phyloP scores from a whole-genome alignment of 495 filamentous ascomycete species.

The Lophium mytilinum region DNA sequence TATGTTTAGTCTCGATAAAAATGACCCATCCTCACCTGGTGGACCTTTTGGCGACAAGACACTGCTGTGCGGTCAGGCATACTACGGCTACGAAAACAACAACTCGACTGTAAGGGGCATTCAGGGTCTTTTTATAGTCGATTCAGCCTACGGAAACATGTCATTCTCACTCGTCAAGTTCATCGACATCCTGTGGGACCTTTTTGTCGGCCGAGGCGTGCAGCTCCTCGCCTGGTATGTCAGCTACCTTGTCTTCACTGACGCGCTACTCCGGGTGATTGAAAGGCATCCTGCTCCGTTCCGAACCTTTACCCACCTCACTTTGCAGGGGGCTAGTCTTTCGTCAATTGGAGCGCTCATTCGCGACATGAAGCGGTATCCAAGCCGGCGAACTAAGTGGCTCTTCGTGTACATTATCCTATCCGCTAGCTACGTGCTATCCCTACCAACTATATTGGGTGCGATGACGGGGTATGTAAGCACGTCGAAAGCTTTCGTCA shows the following conservation, averaged over 20 bases:
- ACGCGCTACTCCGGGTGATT: slow-evolving; percentile 7
- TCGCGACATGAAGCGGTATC: slow-evolving; percentile 1
- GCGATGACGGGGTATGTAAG: slow-evolving; percentile 16
- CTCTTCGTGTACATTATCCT: slow-evolving; percentile 11
- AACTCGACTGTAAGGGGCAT: background rate
- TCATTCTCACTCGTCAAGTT: slow-evolving; percentile 7
- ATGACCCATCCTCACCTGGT: background rate
- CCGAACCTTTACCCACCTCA: slow-evolving; percentile 2
- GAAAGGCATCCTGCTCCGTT: slow-evolving; percentile 14
- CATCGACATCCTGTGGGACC: slow-evolving; percentile 9
- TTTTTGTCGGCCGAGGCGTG: slow-evolving; percentile 6
- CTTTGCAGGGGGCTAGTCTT: slow-evolving; percentile 1
- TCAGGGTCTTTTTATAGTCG: background rate
- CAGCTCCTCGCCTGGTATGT: slow-evolving; percentile 4
- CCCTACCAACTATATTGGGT: background rate
- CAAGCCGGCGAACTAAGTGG: slow-evolving; percentile 3
- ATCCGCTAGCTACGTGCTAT: slow-evolving; percentile 3
- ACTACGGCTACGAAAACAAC: background rate
- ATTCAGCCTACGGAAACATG: slow-evolving; percentile 2
- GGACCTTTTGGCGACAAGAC: background rate
- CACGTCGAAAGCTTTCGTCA: slow-evolving; percentile 3
- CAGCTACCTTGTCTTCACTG: slow-evolving; percentile 9
- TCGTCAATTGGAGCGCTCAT: slow-evolving; percentile 1
- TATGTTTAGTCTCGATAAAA: background rate
- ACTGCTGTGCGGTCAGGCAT: background rate